phyloP scores from a whole-genome alignment of 2,329 filamentous ascomycete species.

The Verticillium isaacii region DNA sequence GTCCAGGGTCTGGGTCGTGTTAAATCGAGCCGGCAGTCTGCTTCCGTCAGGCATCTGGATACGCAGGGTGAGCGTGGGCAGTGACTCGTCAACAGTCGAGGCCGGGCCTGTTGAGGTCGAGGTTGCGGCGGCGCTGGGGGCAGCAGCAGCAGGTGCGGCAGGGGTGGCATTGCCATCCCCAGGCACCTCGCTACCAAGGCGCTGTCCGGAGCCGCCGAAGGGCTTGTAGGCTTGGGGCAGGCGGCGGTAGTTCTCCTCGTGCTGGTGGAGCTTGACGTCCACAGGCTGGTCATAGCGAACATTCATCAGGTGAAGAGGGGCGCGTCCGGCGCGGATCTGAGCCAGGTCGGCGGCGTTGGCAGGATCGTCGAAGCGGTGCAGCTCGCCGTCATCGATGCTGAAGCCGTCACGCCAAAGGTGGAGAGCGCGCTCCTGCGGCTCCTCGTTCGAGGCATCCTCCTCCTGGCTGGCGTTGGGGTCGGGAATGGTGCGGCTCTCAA shows the following conservation, averaged over 20 bases:
- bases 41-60: conserved; percentile 77
- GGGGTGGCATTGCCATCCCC: conserved; percentile 35
- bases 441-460: conserved; percentile 22
- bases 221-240: conserved; percentile 74
- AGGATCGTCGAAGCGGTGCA: conserved; percentile 75
- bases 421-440: conserved; percentile 62
- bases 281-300: conserved; percentile 71
- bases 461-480: conserved; percentile 40
- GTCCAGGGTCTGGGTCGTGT: conserved; percentile 70
- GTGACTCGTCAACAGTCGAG: conserved; percentile 52
- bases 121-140: conserved; percentile 17
- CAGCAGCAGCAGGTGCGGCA: conserved; percentile 15
- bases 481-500: conserved; percentile 63
- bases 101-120: conserved; percentile 24
- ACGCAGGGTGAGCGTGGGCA: conserved; percentile 65
- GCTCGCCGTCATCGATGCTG: conserved; percentile 75
- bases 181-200: conserved; percentile 73
- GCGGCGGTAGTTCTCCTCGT: conserved; percentile 67
- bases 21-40: conserved; percentile 74
- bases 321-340: conserved; percentile 73
- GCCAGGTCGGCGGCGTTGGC: conserved; percentile 65
- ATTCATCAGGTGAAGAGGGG: conserved; percentile 73
- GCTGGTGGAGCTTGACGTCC: conserved; percentile 73
- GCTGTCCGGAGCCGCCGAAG: conserved; percentile 66
- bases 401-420: conserved; percentile 84